Evolutionary conservation across 73 alveolate genomes (phyloP), one percentile per base, ranked within the genome.

Genomic region (Tetrahymena malaccensis): DNA sequence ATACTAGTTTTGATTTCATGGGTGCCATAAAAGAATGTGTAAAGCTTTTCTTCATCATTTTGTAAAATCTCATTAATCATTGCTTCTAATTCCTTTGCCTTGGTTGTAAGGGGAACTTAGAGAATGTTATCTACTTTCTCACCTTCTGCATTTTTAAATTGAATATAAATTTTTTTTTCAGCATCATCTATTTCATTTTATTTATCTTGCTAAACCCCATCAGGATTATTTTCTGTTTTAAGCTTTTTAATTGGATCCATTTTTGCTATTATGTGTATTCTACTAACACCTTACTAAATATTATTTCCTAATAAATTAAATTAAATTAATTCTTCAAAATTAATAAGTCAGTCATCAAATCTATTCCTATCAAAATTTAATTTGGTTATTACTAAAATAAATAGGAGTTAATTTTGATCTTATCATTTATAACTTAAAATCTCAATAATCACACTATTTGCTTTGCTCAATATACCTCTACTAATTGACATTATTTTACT

Each of bases 1-100:
- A 95, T 55, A 16, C 94, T 89, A 34, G 93, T 94, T 12, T 43
- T 50, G 31, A 95, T 40, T 95, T 95, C 97, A 4, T 84, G 35
- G 25, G 93, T 95, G 17, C 94, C 94, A 34, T 43, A 93, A 55
- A 95, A 95, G 55, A 95, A 95, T 55, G 97, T 85, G 35, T 95
- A 95, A 21, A 89, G 56, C 44, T 95, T 55, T 34, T 95, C 97
- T 89, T 95, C 97, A 10, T 95, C 97, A 50, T 85, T 94, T 83
- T 85, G 16, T 8, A 95, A 37, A 70, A 85, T 85, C 44, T 85
- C 35, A 33, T 93, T 34, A 50, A 95, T 55, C 43, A 95, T 95
- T 33, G 93, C 55, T 55, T 95, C 55, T 85, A 95, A 95, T 85
- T 95, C 97, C 55, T 85, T 55, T 11, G 84, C 83, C 16, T 94